Evolutionary conservation across 1,139 yeast genomes (phyloP), one percentile per base, ranked within the genome.

Genomic region (Debaryomycetaceae sp.): DNA sequence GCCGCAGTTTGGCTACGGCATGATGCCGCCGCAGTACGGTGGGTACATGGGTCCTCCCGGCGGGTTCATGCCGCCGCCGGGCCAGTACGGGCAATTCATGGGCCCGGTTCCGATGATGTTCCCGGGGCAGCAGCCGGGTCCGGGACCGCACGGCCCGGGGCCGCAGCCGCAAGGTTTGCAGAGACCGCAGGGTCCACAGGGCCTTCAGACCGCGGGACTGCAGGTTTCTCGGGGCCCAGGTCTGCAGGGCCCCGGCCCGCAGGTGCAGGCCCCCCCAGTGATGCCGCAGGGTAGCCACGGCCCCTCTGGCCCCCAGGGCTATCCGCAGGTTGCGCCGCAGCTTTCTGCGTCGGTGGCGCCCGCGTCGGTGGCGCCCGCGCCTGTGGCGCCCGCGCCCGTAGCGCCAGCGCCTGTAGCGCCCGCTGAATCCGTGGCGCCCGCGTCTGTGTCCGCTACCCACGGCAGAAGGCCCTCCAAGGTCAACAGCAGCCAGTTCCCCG

Each of bases 401-500:
- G n/a, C n/a, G n/a, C n/a, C n/a, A n/a, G n/a, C n/a, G n/a, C n/a
- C n/a, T n/a, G n/a, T n/a, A n/a, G n/a, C 44, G 16, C 16, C 46
- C 34, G 28, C 21, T 11, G 31, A 37, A 11, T 24, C 23, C 27
- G 15, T 34, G n/a, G n/a, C n/a, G n/a, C n/a, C n/a, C n/a, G n/a
- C n/a, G n/a, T n/a, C n/a, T n/a, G n/a, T n/a, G n/a, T n/a, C n/a
- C n/a, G n/a, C 11, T 4, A 15, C 5, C n/a, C 6, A 9, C 5
- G 20, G 28, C 34, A 32, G 39, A 26, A 43, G 38, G 23, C 27
- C 46, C 9, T 35, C 44, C 16, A 57, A 52, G 38, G 65, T 59
- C 4, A 72, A 71, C 40, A 53, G 65, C 34, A 61, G 73, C 7
- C 70, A 68, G 34, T 71, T 71, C 45, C 78, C 78, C 3, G 71